Conservation (phyloP, 2,329 filamentous ascomycete species). For the Cercospora berteroae region DNA sequence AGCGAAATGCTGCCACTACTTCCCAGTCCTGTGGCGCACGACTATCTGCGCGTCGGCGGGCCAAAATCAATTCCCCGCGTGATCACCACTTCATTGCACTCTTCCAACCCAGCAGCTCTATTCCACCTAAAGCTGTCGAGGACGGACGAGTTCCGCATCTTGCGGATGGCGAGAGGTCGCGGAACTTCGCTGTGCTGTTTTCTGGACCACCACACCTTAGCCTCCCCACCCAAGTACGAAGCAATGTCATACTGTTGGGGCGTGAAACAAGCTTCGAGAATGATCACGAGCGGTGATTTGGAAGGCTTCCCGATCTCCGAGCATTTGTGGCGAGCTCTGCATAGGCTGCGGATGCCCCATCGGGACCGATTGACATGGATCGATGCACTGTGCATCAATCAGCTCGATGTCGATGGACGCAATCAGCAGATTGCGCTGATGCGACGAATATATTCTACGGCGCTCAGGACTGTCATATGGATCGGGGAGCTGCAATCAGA, state of each 20-base stretch:
- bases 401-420: conserved; percentile 23
- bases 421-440: conserved; percentile 28
- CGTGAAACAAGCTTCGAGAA: neutral
- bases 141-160: conserved; percentile 9
- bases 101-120: neutral
- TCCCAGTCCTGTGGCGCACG: neutral
- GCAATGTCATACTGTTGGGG: conserved; percentile 24
- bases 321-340: conserved; percentile 18
- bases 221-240: conserved; percentile 11
- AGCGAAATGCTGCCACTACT: neutral
- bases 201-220: conserved; percentile 8
- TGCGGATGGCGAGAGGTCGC: conserved; percentile 11
- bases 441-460: conserved; percentile 25
- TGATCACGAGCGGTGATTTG: conserved; percentile 11
- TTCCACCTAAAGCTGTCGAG: conserved; percentile 5
- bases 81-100: neutral
- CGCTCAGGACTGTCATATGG: conserved; percentile 25
- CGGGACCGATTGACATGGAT: conserved; percentile 24
- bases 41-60: conserved; percentile 2
- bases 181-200: conserved; percentile 9
- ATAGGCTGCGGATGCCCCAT: conserved; percentile 7
- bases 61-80: neutral
- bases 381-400: conserved; percentile 31
- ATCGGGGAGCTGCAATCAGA: conserved; percentile 17
- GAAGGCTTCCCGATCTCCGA: conserved; percentile 16